Evolutionary conservation across 345 rosid species (phyloP), one percentile per base, ranked within the genome.

Genomic region (Triadica sebifera): DNA sequence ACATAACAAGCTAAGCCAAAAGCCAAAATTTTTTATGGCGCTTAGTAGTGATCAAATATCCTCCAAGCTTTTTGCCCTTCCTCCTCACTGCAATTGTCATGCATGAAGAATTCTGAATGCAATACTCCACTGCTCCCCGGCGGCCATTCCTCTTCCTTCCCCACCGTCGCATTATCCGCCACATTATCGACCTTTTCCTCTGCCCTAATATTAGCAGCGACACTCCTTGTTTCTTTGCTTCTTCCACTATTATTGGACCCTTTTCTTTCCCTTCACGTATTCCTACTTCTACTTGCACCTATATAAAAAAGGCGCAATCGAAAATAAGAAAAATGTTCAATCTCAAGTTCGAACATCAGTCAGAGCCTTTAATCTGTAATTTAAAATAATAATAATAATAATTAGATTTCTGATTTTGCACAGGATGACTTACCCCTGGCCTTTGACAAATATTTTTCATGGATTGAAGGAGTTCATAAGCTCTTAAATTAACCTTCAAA

Each of bases 21-120:
- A 90, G 97, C 98, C 98, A 94, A 76, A 94, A 94, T 10, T 89
- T 90, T 53, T 87, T 92, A 82, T 90, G 98, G 63, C 97, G 87
- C 72, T 92, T 92, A 38, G 93, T 94, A 75, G 98, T 94, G 77
- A 94, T 94, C 83, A 88, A 84, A 86, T 92, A 92, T 58, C 97
- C 97, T 0, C 97, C 98, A 20, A 84, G 87, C 65, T 84, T 85
- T 63, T 81, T 88, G 80, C 88, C 89, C 85, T 92, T 92, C 64
- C 90, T 89, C 75, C 93, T 87, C 62, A 90, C 97, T 0, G 92
- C 97, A 71, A 94, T 86, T 0, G 98, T 84, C 93, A 92, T 86
- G 84, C 98, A 91, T 24, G 85, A 75, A n/a, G 98, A 85, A 50
- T 92, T 89, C 67, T 91, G 90, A 25, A 94, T 87, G 69, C 98